These are phyloP conservation scores for Akanthomyces lecanii DNA, from an alignment of 2,329 filamentous ascomycete genomes.

Conservation along the genomic window DNA sequence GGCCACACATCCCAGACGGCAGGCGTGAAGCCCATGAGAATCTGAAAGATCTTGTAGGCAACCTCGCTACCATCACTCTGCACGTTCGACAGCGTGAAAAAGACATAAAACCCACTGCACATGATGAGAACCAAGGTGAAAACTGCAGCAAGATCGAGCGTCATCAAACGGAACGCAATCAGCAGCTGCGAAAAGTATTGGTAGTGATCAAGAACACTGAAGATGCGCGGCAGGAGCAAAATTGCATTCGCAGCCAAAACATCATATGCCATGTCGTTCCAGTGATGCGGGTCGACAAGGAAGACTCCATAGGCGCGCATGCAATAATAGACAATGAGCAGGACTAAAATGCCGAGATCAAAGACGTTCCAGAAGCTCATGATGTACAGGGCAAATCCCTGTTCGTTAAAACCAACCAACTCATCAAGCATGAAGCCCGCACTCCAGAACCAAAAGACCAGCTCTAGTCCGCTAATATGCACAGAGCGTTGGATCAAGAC, in stretches of 20 bases:
- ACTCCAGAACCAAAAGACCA: constrained; percentile 97
- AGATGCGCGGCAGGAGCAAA: constrained; percentile 82
- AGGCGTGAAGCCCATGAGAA: constrained; percentile 92
- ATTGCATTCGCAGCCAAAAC: constrained; percentile 90
- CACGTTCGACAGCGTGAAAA: constrained; percentile 77
- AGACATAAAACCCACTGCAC: constrained; percentile 93
- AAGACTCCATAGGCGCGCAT: constrained; percentile 85
- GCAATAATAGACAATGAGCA: constrained; percentile 85
- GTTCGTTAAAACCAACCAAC: constrained; percentile 92
- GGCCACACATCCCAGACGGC: constrained; percentile 91
- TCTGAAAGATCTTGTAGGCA: constrained; percentile 89
- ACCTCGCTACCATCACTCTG: constrained; percentile 67
- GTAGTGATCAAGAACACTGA: constrained; percentile 91
- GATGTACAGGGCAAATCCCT: constrained; percentile 92
- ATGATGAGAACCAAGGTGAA: constrained; percentile 79
- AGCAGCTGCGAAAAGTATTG: constrained; percentile 93
- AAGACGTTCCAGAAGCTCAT: constrained; percentile 98
- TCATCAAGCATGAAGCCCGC: constrained; percentile 96
- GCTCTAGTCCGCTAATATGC: constrained; percentile 76
- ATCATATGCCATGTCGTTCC: constrained; percentile 86
- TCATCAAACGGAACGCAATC: constrained; percentile 93
- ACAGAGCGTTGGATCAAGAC: constrained; percentile 73
- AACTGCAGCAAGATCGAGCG: constrained; percentile 79
- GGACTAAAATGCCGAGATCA: constrained; percentile 80
- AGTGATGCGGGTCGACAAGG: constrained; percentile 67